phyloP scores from a whole-genome alignment of 345 rosid species.

The Populus alba region DNA sequence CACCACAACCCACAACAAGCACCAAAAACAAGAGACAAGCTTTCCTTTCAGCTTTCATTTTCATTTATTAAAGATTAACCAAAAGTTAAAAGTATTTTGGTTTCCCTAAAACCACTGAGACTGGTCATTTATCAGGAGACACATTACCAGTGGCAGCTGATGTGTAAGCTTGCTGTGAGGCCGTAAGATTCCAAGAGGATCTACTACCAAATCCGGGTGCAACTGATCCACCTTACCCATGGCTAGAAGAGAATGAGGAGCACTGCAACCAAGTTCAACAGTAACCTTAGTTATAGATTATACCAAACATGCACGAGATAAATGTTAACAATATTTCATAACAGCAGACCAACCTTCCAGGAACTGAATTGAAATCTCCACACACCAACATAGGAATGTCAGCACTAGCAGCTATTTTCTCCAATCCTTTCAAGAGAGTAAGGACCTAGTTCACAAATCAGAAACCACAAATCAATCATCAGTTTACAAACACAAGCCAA shows the following conservation, averaged over 20 bases:
- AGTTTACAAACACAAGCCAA: slow-evolving; percentile 2
- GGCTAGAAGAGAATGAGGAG: slow-evolving; percentile 95
- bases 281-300: neutral
- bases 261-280: slow-evolving; percentile 51
- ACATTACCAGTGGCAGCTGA: slow-evolving; percentile 84
- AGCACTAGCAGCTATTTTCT: slow-evolving; percentile 93
- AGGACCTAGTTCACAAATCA: slow-evolving; percentile 59
- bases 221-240: slow-evolving; percentile 79
- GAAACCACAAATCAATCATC: slow-evolving; percentile 6
- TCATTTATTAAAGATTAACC: neutral
- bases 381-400: slow-evolving; percentile 99
- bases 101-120: neutral
- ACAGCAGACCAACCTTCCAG: slow-evolving; percentile 71
- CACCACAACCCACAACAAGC: neutral
- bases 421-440: slow-evolving; percentile 92
- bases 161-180: slow-evolving; percentile 86
- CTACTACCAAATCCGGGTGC: slow-evolving; percentile 78
- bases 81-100: neutral
- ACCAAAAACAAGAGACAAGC: neutral
- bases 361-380: slow-evolving; percentile 91
- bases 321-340: slow-evolving; percentile 2
- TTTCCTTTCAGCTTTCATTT: neutral
- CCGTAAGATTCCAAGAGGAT: slow-evolving; percentile 81
- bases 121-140: neutral
- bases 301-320: neutral